Evolutionary conservation across 345 rosid genomes (phyloP), one percentile per base, ranked within the genome.

Genomic region (Gossypium longicalyx): DNA sequence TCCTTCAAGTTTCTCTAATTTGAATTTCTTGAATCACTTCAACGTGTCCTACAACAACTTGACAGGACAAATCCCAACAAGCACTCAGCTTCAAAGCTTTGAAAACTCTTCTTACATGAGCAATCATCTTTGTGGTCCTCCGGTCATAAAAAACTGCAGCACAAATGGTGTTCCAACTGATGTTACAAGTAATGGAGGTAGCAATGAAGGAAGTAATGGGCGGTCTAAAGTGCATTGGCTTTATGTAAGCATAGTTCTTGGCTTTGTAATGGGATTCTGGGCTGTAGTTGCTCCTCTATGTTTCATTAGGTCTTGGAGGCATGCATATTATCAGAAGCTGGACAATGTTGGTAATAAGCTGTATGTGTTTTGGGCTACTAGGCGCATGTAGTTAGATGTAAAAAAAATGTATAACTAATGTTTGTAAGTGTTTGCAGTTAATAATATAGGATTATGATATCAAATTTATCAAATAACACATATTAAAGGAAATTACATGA

Each of bases 71-170:
- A 81, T 78, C 38, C 84, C 75, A 19, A 27, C 2, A 1, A 29
- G 77, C 44, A 78, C 74, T 9, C 81, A 78, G 19, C 67, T 81
- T 12, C 77, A 71, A 38, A 81, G 78, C 23, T 62, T 78, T 53
- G n/a, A 78, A 15, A 49, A 41, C 20, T 78, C 74, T 43, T 49
- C 63, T 2, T 78, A 38, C 8, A 44, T 22, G 4, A 75, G 75
- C 4, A 78, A 81, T 20, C 22, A 63, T 23, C 77, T 75, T 1
- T 61, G 81, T 41, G 84, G 81, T 9, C 48, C 60, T 75, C 81
- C 79, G 0, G 23, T 73, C 29, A 48, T 27, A 12, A 49, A 7
- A 20, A 76, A 15, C 49, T 29, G 61, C 2, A 47, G 13, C 38
- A 10, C 10, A 16, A 38, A 60, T 10, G 70, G 5, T 9, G 41